Conservation (phyloP, 257 asterid species). For the Mitragyna speciosa region DNA sequence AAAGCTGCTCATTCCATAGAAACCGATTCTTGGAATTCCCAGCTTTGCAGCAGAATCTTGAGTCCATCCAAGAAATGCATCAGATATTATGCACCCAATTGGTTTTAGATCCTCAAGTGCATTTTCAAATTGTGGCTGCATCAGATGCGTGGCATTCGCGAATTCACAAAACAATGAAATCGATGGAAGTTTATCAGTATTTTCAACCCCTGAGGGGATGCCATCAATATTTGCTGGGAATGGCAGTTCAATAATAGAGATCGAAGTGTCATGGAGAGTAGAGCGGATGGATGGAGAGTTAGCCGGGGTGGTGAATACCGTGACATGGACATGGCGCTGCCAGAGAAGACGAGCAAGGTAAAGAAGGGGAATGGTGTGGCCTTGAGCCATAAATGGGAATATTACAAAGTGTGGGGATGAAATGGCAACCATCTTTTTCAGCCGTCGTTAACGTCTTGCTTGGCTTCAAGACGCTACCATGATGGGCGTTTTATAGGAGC, state of each 20-base stretch:
- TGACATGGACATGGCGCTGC: too few relatives aligned
- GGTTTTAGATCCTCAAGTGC: constrained; percentile 36
- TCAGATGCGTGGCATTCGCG: constrained; percentile 41
- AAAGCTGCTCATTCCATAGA: constrained; percentile 58
- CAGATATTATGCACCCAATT: constrained; percentile 57
- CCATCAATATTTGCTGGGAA: constrained; percentile 53
- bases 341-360: too few relatives aligned
- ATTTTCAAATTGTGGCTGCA: constrained; percentile 52
- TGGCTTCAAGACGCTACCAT: too few relatives aligned
- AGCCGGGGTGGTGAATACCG: too few relatives aligned
- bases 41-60: constrained; percentile 41
- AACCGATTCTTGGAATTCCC: constrained; percentile 48
- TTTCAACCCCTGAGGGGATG: constrained; percentile 64
- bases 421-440: too few relatives aligned
- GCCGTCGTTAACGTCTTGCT: too few relatives aligned
- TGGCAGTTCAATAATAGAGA: constrained; percentile 51
- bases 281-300: neutral
- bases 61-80: constrained; percentile 63
- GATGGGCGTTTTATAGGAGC: too few relatives aligned
- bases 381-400: too few relatives aligned
- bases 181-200: constrained; percentile 57
- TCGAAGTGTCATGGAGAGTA: constrained; percentile 28
- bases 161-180: constrained; percentile 37
- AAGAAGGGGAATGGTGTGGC: too few relatives aligned
- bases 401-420: too few relatives aligned